phyloP scores from a whole-genome alignment of 192 early-diverging fungal species.

The Coemansia sp. region DNA sequence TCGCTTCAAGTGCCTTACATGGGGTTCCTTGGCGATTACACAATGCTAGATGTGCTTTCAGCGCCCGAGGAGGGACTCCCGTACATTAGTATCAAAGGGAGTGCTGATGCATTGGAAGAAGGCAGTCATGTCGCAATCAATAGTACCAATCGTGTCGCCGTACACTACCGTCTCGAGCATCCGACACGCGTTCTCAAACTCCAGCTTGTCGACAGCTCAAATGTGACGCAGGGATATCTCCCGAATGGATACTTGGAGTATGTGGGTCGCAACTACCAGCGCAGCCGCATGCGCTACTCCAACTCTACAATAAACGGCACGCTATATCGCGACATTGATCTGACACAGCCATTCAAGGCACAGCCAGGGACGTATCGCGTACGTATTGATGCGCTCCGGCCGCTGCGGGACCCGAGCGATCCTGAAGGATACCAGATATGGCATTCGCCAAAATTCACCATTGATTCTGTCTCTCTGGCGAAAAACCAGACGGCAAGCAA shows the following conservation, averaged over 20 bases:
- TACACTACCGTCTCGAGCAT: slow-evolving; percentile 51
- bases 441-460: slow-evolving; percentile 47
- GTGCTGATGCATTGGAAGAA: slow-evolving; percentile 30
- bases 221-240: slow-evolving; percentile 42
- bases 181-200: slow-evolving; percentile 48
- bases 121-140: slow-evolving; percentile 36
- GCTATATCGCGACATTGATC: slow-evolving; percentile 41
- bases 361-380: slow-evolving; percentile 44
- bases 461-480: slow-evolving; percentile 41
- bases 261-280: slow-evolving; percentile 53
- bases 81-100: slow-evolving; percentile 40
- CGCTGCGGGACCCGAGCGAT: slow-evolving; percentile 40
- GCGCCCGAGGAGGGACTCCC: slow-evolving; percentile 45
- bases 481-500: slow-evolving; percentile 14
- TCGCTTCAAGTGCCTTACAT: slow-evolving; percentile 50
- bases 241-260: slow-evolving; percentile 51
- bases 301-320: slow-evolving; percentile 55
- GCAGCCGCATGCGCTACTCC: slow-evolving; percentile 36
- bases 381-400: slow-evolving; percentile 51
- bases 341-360: slow-evolving; percentile 27
- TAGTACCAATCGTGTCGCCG: slow-evolving; percentile 32
- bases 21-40: slow-evolving; percentile 52
- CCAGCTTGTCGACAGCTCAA: slow-evolving; percentile 47
- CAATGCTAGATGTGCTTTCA: slow-evolving; percentile 41
- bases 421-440: slow-evolving; percentile 50